Evolutionary conservation across 345 rosid species (phyloP).

Genomic region (Hibiscus tridactylites): DNA sequence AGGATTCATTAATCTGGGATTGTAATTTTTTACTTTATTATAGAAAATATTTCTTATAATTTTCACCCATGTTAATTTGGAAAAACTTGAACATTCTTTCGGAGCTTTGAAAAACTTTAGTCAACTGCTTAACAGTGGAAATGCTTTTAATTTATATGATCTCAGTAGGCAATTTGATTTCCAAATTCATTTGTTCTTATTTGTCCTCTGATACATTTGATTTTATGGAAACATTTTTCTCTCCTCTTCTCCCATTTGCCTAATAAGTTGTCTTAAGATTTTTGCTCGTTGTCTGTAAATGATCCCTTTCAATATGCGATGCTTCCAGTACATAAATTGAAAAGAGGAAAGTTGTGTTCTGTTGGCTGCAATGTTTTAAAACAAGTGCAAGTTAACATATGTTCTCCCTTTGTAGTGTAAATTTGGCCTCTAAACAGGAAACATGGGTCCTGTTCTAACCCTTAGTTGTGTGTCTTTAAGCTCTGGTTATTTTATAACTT

Average conservation of each 20-base stretch:
- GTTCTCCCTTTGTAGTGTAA: background rate
- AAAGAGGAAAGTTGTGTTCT: background rate
- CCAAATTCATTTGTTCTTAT: background rate
- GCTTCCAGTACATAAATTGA: background rate
- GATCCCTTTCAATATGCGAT: background rate
- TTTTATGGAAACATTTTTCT: background rate
- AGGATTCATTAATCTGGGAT: background rate
- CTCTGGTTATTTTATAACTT: background rate
- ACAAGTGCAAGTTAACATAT: background rate
- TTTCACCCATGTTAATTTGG: background rate
- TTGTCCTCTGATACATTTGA: background rate
- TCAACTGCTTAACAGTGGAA: background rate
- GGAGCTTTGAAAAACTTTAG: background rate
- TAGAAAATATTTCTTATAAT: background rate
- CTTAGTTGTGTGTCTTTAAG: background rate
- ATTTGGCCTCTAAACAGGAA: background rate
- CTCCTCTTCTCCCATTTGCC: background rate
- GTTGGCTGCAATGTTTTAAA: background rate
- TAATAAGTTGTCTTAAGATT: background rate
- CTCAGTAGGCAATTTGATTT: background rate
- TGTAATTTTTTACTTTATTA: background rate
- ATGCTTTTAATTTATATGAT: background rate
- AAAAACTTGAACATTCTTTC: background rate
- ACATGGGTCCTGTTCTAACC: background rate
- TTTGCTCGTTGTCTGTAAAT: background rate